Evolutionary conservation across 768 basidiomycete species (phyloP).

Genomic region (Auricularia cornea): DNA sequence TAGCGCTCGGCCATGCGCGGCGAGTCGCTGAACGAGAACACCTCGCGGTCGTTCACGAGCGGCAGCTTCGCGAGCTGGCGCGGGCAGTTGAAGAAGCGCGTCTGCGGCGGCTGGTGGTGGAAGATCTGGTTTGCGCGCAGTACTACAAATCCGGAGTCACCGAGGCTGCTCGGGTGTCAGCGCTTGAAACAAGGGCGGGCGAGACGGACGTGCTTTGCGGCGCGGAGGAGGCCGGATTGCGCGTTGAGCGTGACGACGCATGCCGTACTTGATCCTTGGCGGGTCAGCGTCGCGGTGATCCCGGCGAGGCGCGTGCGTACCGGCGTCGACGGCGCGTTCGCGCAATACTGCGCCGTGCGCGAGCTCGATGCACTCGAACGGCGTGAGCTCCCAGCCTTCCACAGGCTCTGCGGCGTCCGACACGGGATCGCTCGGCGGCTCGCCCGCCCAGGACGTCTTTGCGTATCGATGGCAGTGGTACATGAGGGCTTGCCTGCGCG

Average conservation of each 20-base stretch:
- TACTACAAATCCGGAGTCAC: constrained; percentile 18
- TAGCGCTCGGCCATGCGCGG: constrained; percentile 36
- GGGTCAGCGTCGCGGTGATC: constrained; percentile 15
- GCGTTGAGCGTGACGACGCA: constrained; percentile 58
- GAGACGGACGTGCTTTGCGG: constrained; percentile 55
- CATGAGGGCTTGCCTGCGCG: constrained; percentile 63
- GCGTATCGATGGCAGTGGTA: constrained; percentile 37
- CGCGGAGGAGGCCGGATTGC: constrained; percentile 62
- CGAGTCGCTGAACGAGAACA: constrained; percentile 23
- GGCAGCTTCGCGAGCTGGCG: constrained; percentile 33
- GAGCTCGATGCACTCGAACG: constrained; percentile 58
- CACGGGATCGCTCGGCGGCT: constrained; percentile 28
- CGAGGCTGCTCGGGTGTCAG: too few relatives aligned
- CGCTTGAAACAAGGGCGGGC: constrained; percentile 22
- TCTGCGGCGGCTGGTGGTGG: constrained; percentile 28
- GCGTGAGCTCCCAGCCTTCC: constrained; percentile 58
- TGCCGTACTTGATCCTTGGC: constrained; percentile 74
- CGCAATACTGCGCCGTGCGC: constrained; percentile 64
- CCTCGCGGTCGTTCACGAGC: constrained; percentile 13
- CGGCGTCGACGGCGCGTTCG: constrained; percentile 42
- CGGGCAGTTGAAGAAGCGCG: constrained; percentile 40
- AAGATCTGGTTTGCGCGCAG: constrained; percentile 11
- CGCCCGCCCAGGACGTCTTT: constrained; percentile 7
- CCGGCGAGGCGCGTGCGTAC: too few relatives aligned
- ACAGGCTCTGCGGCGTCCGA: constrained; percentile 32